Percentiles rank a stretch among this genome's conserved stretches.
These are phyloP conservation scores for Taphrina sp. DNA, from an alignment of 1,139 yeast species.

Conservation along the genomic window DNA sequence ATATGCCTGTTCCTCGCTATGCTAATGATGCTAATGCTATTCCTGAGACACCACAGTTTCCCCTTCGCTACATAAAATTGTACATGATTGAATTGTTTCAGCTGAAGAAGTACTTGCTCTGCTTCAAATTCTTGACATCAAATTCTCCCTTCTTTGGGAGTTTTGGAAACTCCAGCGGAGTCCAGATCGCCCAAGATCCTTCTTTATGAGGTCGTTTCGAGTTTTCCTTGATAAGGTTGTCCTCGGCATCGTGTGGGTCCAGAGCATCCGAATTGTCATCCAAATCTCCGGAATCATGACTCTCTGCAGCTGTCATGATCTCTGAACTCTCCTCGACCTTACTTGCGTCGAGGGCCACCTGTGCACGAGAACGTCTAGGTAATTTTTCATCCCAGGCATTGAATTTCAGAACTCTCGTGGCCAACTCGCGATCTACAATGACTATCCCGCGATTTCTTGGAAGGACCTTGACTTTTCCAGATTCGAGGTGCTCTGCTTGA, in stretches of 20 bases:
- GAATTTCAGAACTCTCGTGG: conserved; percentile 15
- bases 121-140: conserved; percentile 68
- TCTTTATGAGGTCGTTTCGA: neutral
- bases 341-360: neutral
- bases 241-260: conserved; percentile 27
- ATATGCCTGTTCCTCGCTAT: no score
- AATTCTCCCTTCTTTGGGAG: conserved; percentile 82
- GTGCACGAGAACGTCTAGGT: conserved; percentile 17
- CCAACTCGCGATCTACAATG: conserved; percentile 10
- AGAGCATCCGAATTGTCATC: conserved; percentile 34
- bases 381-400: conserved; percentile 8
- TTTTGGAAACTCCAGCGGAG: conserved; percentile 57
- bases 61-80: no score
- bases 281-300: conserved; percentile 30
- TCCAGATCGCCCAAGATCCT: conserved; percentile 6
- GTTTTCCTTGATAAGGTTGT: conserved; percentile 19
- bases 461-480: conserved; percentile 48
- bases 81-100: no score
- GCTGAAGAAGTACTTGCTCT: conserved; percentile 81
- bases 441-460: conserved; percentile 10
- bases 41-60: no score
- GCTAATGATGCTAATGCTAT: no score
- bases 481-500: conserved; percentile 49
- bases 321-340: neutral
- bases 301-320: neutral